Conservation (phyloP, 768 basidiomycete species). For the Ramaria rubella region DNA sequence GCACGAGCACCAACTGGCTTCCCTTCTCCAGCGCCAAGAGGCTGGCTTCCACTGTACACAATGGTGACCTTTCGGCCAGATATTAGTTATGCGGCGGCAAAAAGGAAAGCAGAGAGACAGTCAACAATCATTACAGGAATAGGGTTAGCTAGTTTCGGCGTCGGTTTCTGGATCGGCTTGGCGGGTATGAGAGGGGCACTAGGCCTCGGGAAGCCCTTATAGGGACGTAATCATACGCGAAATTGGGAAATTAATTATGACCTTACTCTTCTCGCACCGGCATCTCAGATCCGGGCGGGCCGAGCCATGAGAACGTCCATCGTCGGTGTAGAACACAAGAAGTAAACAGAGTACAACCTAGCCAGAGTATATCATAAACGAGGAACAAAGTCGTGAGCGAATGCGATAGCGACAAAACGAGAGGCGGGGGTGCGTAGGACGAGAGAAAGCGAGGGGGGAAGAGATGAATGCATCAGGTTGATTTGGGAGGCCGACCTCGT, state of each 20-base stretch:
- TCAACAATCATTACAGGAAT: conserved; percentile 47
- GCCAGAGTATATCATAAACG: neutral
- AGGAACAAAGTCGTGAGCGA: conserved; percentile 3
- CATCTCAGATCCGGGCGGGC: conserved; percentile 3
- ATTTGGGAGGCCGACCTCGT: conserved; percentile 70
- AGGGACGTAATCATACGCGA: conserved; percentile 6
- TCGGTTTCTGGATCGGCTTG: conserved; percentile 27
- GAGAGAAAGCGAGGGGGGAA: conserved; percentile 1
- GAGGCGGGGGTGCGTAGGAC: neutral
- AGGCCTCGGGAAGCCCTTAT: neutral
- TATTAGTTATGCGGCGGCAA: conserved; percentile 81
- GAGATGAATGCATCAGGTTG: conserved; percentile 18
- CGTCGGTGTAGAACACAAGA: conserved; percentile 7
- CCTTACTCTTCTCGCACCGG: conserved; percentile 5
- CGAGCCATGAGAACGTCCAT: conserved; percentile 2
- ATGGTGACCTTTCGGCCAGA: conserved; percentile 99
- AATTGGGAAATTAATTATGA: neutral
- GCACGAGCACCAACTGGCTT: conserved; percentile 29
- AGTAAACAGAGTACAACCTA: conserved; percentile 7
- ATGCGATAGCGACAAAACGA: neutral
- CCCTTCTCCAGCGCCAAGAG: conserved; percentile 50
- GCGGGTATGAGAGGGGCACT: conserved; percentile 16
- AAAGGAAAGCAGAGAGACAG: conserved; percentile 65
- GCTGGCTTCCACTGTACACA: conserved; percentile 92
- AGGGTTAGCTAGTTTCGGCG: conserved; percentile 34